A percentile compares a stretch with the other conserved stretches of the same genome.
These are phyloP conservation scores for Peronospora destructor DNA, from an alignment of 352 stramenopile genomes.

Conservation along the genomic window DNA sequence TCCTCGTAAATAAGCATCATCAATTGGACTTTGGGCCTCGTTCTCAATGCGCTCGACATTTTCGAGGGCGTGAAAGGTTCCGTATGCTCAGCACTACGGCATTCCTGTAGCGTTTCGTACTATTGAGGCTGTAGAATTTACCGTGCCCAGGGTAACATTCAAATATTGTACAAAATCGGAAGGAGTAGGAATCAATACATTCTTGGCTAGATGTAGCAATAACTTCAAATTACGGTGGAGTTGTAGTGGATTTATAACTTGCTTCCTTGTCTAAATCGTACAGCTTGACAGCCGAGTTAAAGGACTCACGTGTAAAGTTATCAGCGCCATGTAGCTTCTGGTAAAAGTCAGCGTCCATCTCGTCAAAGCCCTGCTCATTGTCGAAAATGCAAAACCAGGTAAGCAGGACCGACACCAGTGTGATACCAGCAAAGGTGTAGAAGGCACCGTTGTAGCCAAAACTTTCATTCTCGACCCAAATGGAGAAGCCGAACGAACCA, in stretches of 20 bases:
- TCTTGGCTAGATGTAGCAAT: background rate
- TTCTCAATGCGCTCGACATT: too few relatives aligned
- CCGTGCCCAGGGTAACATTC: too few relatives aligned
- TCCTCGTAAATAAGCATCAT: too few relatives aligned
- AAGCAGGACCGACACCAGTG: conserved; percentile 43
- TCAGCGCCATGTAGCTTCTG: conserved; percentile 29
- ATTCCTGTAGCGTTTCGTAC: background rate
- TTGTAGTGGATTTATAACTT: conserved; percentile 20
- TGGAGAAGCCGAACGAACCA: conserved; percentile 56
- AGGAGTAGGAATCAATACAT: background rate
- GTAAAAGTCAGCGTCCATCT: conserved; percentile 60
- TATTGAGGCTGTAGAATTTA: background rate
- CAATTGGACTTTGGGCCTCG: too few relatives aligned
- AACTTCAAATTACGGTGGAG: conserved; percentile 14
- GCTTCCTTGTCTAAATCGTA: conserved; percentile 25
- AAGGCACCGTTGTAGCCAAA: conserved; percentile 55
- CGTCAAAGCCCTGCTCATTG: conserved; percentile 45
- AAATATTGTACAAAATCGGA: background rate
- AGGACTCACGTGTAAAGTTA: conserved; percentile 36
- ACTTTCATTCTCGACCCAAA: conserved; percentile 51
- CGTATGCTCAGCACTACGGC: too few relatives aligned
- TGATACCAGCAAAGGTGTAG: conserved; percentile 53
- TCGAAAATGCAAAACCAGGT: conserved; percentile 66
- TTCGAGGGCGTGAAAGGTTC: too few relatives aligned
- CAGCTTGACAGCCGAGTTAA: conserved; percentile 22